Conservation (phyloP, 208 protist species). For the Trypanosoma vivax region DNA sequence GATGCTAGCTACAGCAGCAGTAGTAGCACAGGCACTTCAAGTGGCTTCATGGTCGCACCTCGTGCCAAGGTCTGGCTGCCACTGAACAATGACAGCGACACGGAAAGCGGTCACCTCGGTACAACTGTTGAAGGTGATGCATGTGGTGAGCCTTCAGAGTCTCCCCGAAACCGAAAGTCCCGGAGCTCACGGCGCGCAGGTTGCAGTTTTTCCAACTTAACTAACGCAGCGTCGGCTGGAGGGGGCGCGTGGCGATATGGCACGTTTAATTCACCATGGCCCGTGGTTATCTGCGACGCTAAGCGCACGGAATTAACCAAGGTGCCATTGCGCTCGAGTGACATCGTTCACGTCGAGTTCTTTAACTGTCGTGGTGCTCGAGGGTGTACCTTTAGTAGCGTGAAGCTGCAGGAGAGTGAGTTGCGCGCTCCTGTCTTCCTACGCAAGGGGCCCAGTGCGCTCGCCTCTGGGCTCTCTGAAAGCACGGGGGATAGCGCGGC, state of each 20-base stretch:
- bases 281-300: not conserved
- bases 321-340: constrained; percentile 22
- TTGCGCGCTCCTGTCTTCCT: constrained; percentile 51
- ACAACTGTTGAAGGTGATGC: not conserved
- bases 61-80: constrained; percentile 64
- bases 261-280: constrained; percentile 25
- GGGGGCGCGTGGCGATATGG: constrained; percentile 25
- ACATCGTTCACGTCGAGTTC: constrained; percentile 62
- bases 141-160: not conserved
- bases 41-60: constrained; percentile 60
- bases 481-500: not conserved
- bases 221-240: not conserved
- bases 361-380: constrained; percentile 73
- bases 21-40: constrained; percentile 21
- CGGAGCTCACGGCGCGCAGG: not conserved
- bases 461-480: not conserved
- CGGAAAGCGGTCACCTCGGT: not conserved
- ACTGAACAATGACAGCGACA: constrained; percentile 21
- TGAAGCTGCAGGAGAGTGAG: constrained; percentile 54
- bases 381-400: constrained; percentile 44
- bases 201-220: not conserved
- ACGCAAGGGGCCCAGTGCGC: constrained; percentile 23
- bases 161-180: not conserved
- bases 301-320: not conserved
- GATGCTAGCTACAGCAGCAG: constrained; percentile 26